Evolutionary conservation across 2,329 filamentous ascomycete species (phyloP).

Genomic region (Ceratocystis papillata): DNA sequence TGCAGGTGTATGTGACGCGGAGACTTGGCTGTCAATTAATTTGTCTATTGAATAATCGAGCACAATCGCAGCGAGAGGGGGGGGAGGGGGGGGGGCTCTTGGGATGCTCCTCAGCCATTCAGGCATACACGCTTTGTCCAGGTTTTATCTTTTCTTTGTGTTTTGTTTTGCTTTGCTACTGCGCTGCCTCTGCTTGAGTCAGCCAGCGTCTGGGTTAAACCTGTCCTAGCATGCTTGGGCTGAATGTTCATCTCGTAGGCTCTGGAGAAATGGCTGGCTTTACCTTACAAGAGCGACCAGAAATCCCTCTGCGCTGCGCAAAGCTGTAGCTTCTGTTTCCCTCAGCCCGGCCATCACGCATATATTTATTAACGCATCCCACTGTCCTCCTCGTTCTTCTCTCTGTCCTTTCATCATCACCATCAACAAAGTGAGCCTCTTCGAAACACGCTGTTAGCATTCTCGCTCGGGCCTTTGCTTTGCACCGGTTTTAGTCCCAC

Average conservation of each 20-base stretch:
- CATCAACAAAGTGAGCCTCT: neutral
- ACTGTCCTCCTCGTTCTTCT: neutral
- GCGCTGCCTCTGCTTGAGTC: neutral
- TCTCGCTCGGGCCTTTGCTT: neutral
- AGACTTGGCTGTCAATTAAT: too few relatives aligned
- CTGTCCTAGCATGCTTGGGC: too few relatives aligned
- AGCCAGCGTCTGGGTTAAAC: neutral
- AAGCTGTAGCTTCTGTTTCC: too few relatives aligned
- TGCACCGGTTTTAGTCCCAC: constrained; percentile 1
- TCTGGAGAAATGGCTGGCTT: neutral
- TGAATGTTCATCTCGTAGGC: too few relatives aligned
- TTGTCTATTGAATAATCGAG: too few relatives aligned
- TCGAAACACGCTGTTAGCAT: neutral
- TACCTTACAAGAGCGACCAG: neutral
- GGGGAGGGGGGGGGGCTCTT: too few relatives aligned
- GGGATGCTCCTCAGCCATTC: too few relatives aligned
- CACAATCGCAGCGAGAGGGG: too few relatives aligned
- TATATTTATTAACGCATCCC: neutral
- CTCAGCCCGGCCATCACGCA: neutral
- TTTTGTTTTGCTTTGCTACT: constrained; percentile 12
- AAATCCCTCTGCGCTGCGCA: too few relatives aligned
- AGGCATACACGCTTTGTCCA: neutral
- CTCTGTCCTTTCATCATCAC: neutral
- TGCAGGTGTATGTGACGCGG: too few relatives aligned
- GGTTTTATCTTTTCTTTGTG: constrained; percentile 23